Evolutionary conservation across 495 filamentous ascomycete genomes (phyloP).

Genomic region (Podospora australis): DNA sequence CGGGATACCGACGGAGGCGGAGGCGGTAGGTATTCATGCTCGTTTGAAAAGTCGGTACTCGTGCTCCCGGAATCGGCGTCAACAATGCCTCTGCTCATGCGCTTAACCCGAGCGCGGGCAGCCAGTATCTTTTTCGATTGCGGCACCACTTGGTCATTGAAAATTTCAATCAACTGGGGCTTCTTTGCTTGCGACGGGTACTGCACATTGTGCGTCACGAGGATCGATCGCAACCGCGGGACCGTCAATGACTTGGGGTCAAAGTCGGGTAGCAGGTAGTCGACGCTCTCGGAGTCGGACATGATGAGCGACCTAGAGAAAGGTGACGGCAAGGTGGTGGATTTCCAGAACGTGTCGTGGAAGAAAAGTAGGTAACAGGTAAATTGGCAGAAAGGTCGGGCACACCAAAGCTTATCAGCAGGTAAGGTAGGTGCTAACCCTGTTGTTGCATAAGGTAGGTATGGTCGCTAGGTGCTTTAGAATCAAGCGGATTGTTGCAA

Average conservation of each 20-base stretch:
- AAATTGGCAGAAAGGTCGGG: not conserved
- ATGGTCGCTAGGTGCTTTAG: too few relatives aligned
- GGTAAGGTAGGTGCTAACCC: too few relatives aligned
- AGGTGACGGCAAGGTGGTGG: not conserved
- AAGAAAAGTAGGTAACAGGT: not conserved
- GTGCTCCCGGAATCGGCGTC: constrained; percentile 56
- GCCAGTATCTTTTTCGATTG: constrained; percentile 67
- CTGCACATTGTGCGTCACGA: constrained; percentile 75
- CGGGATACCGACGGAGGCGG: constrained; percentile 24
- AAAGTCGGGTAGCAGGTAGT: constrained; percentile 79
- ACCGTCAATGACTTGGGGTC: constrained; percentile 78
- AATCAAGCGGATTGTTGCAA: too few relatives aligned
- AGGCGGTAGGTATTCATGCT: constrained; percentile 40
- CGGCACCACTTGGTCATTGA: constrained; percentile 72
- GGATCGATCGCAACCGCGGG: constrained; percentile 77
- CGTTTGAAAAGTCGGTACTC: constrained; percentile 35
- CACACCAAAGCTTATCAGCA: not conserved
- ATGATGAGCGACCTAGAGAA: constrained; percentile 33
- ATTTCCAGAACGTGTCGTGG: not conserved
- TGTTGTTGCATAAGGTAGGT: not conserved
- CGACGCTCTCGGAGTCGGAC: constrained; percentile 58
- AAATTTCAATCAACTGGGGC: constrained; percentile 72
- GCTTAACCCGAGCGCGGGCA: constrained; percentile 66
- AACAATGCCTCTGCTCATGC: constrained; percentile 77
- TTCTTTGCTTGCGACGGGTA: constrained; percentile 85